Conservation (phyloP, 2,329 filamentous ascomycete species). For the Trichoderma koningii region DNA sequence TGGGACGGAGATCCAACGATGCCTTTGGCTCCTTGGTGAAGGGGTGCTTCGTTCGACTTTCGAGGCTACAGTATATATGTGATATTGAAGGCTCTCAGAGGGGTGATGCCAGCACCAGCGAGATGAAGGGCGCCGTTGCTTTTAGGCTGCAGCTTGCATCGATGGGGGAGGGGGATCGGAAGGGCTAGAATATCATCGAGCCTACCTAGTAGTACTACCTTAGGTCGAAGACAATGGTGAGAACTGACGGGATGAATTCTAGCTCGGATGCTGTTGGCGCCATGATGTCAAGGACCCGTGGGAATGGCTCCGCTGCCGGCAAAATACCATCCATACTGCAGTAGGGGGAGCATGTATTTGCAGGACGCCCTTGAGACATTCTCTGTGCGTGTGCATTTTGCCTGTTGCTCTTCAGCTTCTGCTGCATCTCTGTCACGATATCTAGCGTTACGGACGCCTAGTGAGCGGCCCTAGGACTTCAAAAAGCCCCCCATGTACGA, state of each 20-base stretch:
- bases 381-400: no score
- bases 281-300: constrained; percentile 25
- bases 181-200: neutral
- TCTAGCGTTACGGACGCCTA: no score
- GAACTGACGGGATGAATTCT: constrained; percentile 6
- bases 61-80: neutral
- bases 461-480: no score
- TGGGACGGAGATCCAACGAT: neutral
- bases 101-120: no score
- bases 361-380: neutral
- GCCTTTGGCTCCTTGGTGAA: no score
- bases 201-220: neutral
- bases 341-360: no score
- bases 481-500: no score
- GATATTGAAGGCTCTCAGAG: no score
- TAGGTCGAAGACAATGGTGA: constrained; percentile 6
- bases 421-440: no score
- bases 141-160: no score
- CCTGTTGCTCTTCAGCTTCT: no score
- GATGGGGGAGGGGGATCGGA: neutral
- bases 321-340: neutral
- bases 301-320: constrained; percentile 15
- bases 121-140: neutral
- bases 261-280: neutral
- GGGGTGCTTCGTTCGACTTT: neutral